A percentile compares a stretch with the other conserved stretches of the same genome.
phyloP scores from a whole-genome alignment of 208 protist genomes.

The Polymyxa betae region DNA sequence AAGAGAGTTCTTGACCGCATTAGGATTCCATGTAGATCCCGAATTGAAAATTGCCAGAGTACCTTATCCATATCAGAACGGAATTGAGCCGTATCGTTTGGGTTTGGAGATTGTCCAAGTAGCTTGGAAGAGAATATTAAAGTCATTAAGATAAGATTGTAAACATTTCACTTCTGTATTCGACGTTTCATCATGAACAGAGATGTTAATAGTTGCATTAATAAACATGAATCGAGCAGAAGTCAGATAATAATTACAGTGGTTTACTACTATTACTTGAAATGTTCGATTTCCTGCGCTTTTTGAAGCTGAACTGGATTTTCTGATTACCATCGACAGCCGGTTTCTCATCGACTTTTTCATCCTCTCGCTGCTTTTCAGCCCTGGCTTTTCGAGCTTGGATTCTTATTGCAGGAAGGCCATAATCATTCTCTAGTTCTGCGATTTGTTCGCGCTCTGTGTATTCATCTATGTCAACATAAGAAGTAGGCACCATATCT shows the following conservation, averaged over 20 bases:
- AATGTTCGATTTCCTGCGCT: no score
- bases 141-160: not conserved
- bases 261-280: no score
- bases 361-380: no score
- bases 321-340: no score
- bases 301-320: no score
- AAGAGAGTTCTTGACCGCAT: not conserved
- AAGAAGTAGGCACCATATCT: not conserved
- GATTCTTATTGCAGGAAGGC: not conserved
- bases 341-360: no score
- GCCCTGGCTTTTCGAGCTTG: no score
- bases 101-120: not conserved
- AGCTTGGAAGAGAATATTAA: not conserved
- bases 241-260: no score
- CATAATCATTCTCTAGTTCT: not conserved
- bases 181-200: no score
- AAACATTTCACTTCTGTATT: no score
- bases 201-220: no score
- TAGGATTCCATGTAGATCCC: not conserved
- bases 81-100: not conserved
- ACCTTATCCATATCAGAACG: not conserved
- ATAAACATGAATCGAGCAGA: no score
- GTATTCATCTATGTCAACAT: not conserved
- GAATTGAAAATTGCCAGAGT: not conserved
- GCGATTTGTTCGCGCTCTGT: not conserved